Evolutionary conservation across 1,284 basidiomycete genomes (phyloP).

Genomic region (Grifola frondosa): DNA sequence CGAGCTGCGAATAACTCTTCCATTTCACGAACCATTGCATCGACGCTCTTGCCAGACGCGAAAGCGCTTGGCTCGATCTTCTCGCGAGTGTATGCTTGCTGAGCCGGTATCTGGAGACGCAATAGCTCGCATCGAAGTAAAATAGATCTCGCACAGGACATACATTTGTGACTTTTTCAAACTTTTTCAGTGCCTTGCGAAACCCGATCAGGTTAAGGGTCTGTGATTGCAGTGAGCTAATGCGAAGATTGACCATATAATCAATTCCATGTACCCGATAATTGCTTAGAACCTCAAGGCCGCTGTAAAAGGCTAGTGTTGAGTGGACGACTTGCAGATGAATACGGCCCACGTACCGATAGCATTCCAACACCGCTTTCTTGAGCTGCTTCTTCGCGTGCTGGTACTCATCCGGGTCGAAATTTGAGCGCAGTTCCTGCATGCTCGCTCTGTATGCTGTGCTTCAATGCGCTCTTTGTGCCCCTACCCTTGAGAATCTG

Average conservation of each 20-base stretch:
- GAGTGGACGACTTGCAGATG: not conserved
- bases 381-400: constrained; percentile 82
- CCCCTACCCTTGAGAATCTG: too few relatives aligned
- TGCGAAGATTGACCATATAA: not conserved
- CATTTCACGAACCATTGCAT: constrained; percentile 69
- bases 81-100: constrained; percentile 51
- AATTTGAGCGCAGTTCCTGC: constrained; percentile 8
- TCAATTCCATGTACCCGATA: constrained; percentile 70
- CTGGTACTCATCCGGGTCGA: constrained; percentile 78
- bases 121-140: not conserved
- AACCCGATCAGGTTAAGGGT: constrained; percentile 90
- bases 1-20: constrained; percentile 71
- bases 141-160: constrained; percentile 8
- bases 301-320: constrained; percentile 37
- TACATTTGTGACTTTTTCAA: constrained; percentile 82
- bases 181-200: constrained; percentile 91
- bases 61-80: constrained; percentile 67
- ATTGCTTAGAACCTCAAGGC: constrained; percentile 81
- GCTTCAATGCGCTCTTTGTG: too few relatives aligned
- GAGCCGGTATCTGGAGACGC: constrained; percentile 48
- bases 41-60: constrained; percentile 60
- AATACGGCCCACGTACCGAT: constrained; percentile 55
- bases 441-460: not conserved
- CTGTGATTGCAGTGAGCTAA: constrained; percentile 36
- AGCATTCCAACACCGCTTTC: constrained; percentile 83